Evolutionary conservation across 306 rosid species (phyloP).

Genomic region (Lathyrus oleraceus): DNA sequence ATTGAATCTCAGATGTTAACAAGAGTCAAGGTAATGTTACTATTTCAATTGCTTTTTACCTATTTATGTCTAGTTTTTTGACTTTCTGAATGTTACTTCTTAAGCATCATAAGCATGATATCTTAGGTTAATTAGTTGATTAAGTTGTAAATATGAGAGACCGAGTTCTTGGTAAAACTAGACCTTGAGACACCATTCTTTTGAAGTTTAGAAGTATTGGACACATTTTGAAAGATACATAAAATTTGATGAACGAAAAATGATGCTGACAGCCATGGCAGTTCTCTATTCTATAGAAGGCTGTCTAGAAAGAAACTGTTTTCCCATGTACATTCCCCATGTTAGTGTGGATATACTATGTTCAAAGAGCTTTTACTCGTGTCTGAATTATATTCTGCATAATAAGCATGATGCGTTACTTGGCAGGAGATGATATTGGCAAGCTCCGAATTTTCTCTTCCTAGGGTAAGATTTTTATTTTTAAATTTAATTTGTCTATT

Average conservation of each 20-base stretch:
- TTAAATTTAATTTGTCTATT: background rate
- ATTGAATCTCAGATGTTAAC: conserved; percentile 65
- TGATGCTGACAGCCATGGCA: background rate
- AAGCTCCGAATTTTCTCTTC: conserved; percentile 66
- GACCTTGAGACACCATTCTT: conserved; percentile 15
- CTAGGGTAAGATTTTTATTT: conserved; percentile 49
- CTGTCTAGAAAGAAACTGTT: conserved; percentile 26
- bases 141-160: conserved; percentile 1
- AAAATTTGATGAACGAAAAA: background rate
- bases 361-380: conserved; percentile 13
- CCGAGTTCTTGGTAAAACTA: background rate
- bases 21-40: conserved; percentile 63
- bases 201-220: background rate
- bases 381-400: background rate
- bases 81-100: conserved; percentile 22
- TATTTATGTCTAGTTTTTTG: conserved; percentile 15
- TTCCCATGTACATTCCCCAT: background rate
- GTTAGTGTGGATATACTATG: background rate
- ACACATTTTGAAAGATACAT: background rate
- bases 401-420: conserved; percentile 15
- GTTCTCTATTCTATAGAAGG: conserved; percentile 22
- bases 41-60: conserved; percentile 27
- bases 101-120: conserved; percentile 7
- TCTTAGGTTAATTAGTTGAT: conserved; percentile 11
- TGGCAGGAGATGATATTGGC: conserved; percentile 92